Percentiles rank a stretch among this genome's conserved stretches.
These are phyloP conservation scores for Trypanosoma boissoni DNA, from an alignment of 208 protist genomes.

Conservation along the genomic window DNA sequence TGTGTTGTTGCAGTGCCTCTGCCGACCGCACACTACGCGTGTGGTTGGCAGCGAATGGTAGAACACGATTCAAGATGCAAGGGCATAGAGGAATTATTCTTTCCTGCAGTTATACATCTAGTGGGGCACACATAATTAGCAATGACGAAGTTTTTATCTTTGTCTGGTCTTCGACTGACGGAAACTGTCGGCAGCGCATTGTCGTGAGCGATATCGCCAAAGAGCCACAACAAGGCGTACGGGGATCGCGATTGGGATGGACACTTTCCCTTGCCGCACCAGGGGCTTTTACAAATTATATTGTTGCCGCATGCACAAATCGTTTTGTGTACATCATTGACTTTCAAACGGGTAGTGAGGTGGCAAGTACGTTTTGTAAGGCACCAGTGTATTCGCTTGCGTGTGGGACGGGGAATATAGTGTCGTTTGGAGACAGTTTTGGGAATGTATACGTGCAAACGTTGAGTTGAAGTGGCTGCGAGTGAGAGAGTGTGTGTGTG, in stretches of 20 bases:
- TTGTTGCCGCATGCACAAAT: slow-evolving; percentile 79
- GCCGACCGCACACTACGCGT: slow-evolving; percentile 83
- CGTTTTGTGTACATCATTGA: slow-evolving; percentile 86
- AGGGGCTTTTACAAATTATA: slow-evolving; percentile 65
- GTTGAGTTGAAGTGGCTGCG: too few relatives aligned
- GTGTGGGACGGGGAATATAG: slow-evolving; percentile 38
- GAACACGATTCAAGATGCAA: slow-evolving; percentile 53
- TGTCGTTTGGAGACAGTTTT: slow-evolving; percentile 82
- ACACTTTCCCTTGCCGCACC: slow-evolving; percentile 74
- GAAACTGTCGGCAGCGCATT: slow-evolving; percentile 54
- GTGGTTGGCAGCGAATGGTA: slow-evolving; percentile 71
- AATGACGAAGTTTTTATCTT: slow-evolving; percentile 81
- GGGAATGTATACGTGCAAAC: slow-evolving; percentile 79
- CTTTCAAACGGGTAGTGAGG: slow-evolving; percentile 62
- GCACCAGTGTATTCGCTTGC: slow-evolving; percentile 87
- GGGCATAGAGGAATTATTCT: slow-evolving; percentile 83
- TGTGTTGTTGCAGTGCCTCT: slow-evolving; percentile 68
- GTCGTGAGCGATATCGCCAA: slow-evolving; percentile 41
- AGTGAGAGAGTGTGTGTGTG: too few relatives aligned
- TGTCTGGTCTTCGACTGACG: slow-evolving; percentile 69
- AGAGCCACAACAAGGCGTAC: background rate
- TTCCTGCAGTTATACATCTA: slow-evolving; percentile 70
- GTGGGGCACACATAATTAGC: slow-evolving; percentile 82
- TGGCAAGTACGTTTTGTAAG: slow-evolving; percentile 67
- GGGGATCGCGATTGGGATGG: slow-evolving; percentile 42